Conservation (phyloP, 1,284 basidiomycete species). For the Exobasidium cylindrosporum region DNA sequence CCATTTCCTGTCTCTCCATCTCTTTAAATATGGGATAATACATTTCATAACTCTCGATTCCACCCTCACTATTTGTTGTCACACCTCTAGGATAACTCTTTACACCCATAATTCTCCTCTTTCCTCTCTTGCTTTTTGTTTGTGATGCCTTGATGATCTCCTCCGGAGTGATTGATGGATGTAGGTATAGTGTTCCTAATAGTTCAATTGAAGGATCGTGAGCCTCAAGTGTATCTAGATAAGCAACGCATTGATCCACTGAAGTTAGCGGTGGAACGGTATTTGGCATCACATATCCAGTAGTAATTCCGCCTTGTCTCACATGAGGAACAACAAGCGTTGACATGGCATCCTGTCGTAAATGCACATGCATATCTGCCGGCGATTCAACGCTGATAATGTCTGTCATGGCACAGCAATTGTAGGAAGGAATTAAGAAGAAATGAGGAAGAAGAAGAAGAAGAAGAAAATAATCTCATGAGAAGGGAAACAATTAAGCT, state of each 20-base stretch:
- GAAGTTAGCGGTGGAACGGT: conserved; percentile 86
- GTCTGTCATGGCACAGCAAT: neutral
- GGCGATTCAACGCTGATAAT: conserved; percentile 22
- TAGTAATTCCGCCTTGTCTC: conserved; percentile 76
- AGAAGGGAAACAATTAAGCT: too few relatives aligned
- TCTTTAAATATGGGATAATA: conserved; percentile 93
- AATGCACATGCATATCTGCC: conserved; percentile 83
- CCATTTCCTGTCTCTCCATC: conserved; percentile 90
- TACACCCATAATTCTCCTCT: conserved; percentile 63
- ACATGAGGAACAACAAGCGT: conserved; percentile 88
- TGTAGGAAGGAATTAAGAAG: neutral
- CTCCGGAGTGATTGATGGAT: conserved; percentile 80
- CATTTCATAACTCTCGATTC: conserved; percentile 90
- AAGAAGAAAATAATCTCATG: too few relatives aligned
- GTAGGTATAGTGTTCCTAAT: conserved; percentile 94
- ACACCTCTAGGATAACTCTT: conserved; percentile 97
- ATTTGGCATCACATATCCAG: conserved; percentile 99
- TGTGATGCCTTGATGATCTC: conserved; percentile 76
- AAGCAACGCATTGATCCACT: conserved; percentile 75
- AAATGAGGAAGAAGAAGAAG: neutral
- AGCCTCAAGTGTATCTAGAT: conserved; percentile 70
- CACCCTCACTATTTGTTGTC: conserved; percentile 93
- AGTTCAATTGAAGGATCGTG: conserved; percentile 73
- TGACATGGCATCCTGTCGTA: conserved; percentile 76
- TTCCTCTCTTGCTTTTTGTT: neutral